Evolutionary conservation across 2,329 filamentous ascomycete species (phyloP), one percentile per base, ranked within the genome.

Genomic region (Pezicula neosporulosa): DNA sequence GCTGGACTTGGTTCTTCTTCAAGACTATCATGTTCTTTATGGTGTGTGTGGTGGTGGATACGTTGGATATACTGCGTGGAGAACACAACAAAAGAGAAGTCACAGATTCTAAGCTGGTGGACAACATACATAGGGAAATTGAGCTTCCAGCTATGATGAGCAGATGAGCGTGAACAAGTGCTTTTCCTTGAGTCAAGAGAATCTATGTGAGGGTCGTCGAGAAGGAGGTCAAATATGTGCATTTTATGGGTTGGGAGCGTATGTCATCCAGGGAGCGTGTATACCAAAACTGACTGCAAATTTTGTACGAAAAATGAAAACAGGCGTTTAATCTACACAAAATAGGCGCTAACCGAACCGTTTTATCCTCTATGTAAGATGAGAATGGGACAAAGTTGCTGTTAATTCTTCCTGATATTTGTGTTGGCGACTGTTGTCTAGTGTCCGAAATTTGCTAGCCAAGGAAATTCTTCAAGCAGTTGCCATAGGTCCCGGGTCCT

Each of bases 21-120:
- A 97, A 97, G 82, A 77, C 90, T 56, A 66, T 97, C 53, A 64
- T 96, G 54, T 87, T 96, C 70, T 75, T 88, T 57, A 68, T 85
- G 28, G 81, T 84, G 15, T 62, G 86, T 42, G 88, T 78, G 9
- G 92, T n/a, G n/a, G 88, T 59, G 88, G 69, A 4, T 99, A 97
- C 68, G 83, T 91, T 42, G 93, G 90, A 27, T 97, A 80, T 68
- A 97, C 91, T 6, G 80, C 86, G 43, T 99, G 89, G 73, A 82
- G 92, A 66, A 57, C 84, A 21, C 58, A 66, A 50, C 56, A 64
- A 49, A 60, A 55, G 46, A 61, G 59, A 44, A 64, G 60, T 35
- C 64, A 68, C 55, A 52, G 66, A 27, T 68, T 67, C 44, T 68
- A 60, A 53, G 42, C 3, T 41, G 16, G 41, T 36, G 18, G 16